These are phyloP conservation scores for Cutaneotrichosporon arboriforme DNA, from an alignment of 1,284 basidiomycete species.

Conservation along the genomic window DNA sequence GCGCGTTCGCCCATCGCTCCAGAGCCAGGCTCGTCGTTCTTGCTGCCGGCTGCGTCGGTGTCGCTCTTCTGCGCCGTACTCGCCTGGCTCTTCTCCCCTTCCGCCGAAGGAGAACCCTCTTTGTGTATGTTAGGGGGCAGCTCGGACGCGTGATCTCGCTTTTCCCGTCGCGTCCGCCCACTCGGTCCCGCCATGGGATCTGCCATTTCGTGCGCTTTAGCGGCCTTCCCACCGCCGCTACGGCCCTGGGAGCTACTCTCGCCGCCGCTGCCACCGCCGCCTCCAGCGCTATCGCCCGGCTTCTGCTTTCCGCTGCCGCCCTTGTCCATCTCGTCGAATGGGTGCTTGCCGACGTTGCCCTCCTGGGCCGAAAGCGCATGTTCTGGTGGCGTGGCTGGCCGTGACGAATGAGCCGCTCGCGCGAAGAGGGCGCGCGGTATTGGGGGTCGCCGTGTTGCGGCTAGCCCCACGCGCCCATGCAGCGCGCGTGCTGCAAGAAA, in stretches of 20 bases:
- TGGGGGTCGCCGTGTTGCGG: too few relatives aligned
- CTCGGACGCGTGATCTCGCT: too few relatives aligned
- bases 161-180: neutral
- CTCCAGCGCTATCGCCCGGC: neutral
- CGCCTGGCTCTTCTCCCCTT: too few relatives aligned
- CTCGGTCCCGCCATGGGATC: constrained; percentile 9
- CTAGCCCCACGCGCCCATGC: neutral
- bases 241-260: neutral
- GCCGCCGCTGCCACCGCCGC: neutral
- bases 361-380: neutral
- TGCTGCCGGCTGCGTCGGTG: too few relatives aligned
- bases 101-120: too few relatives aligned
- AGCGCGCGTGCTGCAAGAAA: neutral
- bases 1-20: too few relatives aligned
- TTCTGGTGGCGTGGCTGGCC: neutral
- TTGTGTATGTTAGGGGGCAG: too few relatives aligned
- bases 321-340: neutral
- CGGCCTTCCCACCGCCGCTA: neutral
- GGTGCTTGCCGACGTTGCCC: neutral
- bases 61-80: too few relatives aligned
- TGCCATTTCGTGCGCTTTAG: neutral
- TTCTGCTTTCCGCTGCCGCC: neutral
- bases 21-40: too few relatives aligned
- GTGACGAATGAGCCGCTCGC: too few relatives aligned
- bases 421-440: too few relatives aligned